phyloP scores from a whole-genome alignment of 495 filamentous ascomycete genomes.

The Pseudoneurospora amorphoporcata region DNA sequence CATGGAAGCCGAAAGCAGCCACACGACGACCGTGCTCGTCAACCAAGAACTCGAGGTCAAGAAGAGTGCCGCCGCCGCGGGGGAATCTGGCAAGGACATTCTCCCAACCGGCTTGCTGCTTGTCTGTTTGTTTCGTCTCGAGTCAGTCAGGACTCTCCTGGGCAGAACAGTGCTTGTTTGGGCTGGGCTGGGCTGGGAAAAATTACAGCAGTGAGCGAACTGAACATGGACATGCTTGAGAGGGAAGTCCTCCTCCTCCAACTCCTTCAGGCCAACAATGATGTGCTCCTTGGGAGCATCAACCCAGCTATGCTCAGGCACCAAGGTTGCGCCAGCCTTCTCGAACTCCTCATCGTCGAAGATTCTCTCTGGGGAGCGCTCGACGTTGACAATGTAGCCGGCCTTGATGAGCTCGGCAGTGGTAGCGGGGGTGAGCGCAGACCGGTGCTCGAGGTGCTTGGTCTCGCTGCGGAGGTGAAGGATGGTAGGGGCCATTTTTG shows the following conservation, averaged over 20 bases:
- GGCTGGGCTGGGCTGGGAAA: background rate
- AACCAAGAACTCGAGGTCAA: constrained; percentile 88
- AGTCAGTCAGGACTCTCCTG: background rate
- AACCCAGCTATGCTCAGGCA: constrained; percentile 72
- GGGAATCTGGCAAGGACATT: constrained; percentile 71
- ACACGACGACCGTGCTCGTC: constrained; percentile 71
- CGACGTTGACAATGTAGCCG: constrained; percentile 76
- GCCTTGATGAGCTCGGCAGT: constrained; percentile 70
- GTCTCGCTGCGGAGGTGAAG: constrained; percentile 38
- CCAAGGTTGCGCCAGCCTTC: constrained; percentile 60
- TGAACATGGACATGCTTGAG: constrained; percentile 80
- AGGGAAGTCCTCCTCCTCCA: constrained; percentile 80
- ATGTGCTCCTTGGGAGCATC: constrained; percentile 67
- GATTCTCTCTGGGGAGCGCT: constrained; percentile 70
- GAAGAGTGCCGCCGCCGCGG: constrained; percentile 69
- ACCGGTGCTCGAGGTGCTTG: constrained; percentile 50
- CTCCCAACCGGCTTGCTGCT: constrained; percentile 80
- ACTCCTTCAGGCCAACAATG: constrained; percentile 88
- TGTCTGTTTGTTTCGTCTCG: constrained; percentile 48
- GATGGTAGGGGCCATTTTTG: constrained; percentile 28
- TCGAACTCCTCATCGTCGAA: constrained; percentile 65
- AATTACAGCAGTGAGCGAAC: constrained; percentile 52
- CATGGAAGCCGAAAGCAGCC: constrained; percentile 62
- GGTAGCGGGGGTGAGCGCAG: constrained; percentile 49
- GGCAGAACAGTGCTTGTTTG: constrained; percentile 16